Evolutionary conservation across 345 rosid genomes (phyloP).

Genomic region (Brassica rapa): DNA sequence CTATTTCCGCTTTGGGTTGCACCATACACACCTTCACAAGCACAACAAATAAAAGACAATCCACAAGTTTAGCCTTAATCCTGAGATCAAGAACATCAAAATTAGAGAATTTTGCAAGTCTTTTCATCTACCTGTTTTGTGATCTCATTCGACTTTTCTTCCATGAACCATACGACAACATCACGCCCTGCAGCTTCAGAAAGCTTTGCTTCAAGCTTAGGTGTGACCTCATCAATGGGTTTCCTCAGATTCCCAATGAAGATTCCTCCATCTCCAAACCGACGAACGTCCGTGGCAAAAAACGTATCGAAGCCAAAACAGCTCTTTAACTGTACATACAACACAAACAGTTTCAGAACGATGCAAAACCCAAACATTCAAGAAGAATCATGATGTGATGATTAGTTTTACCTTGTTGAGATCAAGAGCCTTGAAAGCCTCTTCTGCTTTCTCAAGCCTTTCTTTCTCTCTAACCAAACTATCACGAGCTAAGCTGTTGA

Average conservation of each 20-base stretch:
- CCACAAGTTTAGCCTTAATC: neutral
- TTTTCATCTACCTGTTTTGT: constrained; percentile 70
- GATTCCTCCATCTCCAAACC: constrained; percentile 97
- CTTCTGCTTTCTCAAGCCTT: constrained; percentile 83
- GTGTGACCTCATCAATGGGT: constrained; percentile 81
- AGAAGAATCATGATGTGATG: neutral
- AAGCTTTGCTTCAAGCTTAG: constrained; percentile 74
- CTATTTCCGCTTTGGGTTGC: constrained; percentile 87
- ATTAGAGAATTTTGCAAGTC: neutral
- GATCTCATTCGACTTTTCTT: constrained; percentile 75
- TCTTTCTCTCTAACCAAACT: constrained; percentile 69
- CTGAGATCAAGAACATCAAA: neutral
- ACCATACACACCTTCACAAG: constrained; percentile 78
- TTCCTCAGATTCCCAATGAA: constrained; percentile 80
- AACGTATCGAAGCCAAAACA: constrained; percentile 90
- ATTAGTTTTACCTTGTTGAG: constrained; percentile 67
- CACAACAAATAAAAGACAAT: constrained; percentile 18
- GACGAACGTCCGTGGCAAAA: constrained; percentile 85
- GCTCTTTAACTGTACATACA: constrained; percentile 61
- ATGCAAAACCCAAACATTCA: neutral
- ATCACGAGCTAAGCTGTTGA: constrained; percentile 63
- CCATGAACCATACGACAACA: constrained; percentile 93
- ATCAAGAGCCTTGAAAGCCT: constrained; percentile 86
- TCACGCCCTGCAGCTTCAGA: constrained; percentile 87
- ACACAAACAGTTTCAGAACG: constrained; percentile 23